Evolutionary conservation across 768 basidiomycete species (phyloP), one percentile per base, ranked within the genome.

Genomic region (Mycena galopus): DNA sequence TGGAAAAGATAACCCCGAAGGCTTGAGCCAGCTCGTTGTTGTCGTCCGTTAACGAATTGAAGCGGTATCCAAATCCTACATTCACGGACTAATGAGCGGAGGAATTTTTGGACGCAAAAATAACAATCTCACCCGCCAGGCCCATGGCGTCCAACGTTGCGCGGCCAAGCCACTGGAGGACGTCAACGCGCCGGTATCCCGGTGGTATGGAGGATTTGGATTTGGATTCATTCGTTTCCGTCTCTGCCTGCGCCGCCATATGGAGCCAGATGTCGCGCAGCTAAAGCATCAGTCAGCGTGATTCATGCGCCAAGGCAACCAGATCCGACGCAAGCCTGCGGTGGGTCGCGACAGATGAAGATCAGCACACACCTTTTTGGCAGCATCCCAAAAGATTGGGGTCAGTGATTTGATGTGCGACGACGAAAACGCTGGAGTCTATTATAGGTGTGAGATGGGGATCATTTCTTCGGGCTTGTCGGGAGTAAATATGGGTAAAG

Each of bases 111-210:
- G 10, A 65, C 21, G 4, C 42, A 23, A 37, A 65, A 11, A 47
- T 37, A 44, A 63, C 70, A 39, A 23, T 25, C 79, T 51, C 74
- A 86, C 91, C 91, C 8, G 94, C 89, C 53, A 90, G 81, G 11
- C 91, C 91, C 58, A 94, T 92, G 63, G 91, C 87, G 71, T 93
- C 93, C 19, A 93, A 81, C 3, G 91, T 92, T 6, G 90, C 86
- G 30, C 88, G 87, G 7, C 84, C 86, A 2, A 93, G 82, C 87
- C 88, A 91, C 19, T 79, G 72, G 64, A 89, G 79, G 4, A 87
- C 87, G 62, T 94, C 91, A 53, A 92, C 78, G 12, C 82, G 79
- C n/a, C 74, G 68, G 29, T 51, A 70, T 19, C 69, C 67, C 9
- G 68, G 58, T 10, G 39, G 51, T 19, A 57, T 37, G 12, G 71